A percentile compares a stretch with the other conserved stretches of the same genome.
Evolutionary conservation across 1,284 basidiomycete genomes (phyloP).

Genomic region (Cystobasidium sp.): DNA sequence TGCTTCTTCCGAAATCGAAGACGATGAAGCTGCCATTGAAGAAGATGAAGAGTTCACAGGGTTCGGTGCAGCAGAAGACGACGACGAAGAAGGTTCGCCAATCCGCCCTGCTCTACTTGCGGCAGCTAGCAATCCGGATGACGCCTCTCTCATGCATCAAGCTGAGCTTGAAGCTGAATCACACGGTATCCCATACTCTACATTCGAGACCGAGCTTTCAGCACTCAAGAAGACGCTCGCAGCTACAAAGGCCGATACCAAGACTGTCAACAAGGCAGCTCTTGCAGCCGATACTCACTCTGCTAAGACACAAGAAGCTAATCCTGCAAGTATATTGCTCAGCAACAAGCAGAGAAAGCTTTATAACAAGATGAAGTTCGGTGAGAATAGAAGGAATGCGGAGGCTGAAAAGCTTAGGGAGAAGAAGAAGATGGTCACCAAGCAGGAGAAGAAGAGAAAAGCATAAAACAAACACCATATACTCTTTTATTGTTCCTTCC

Average conservation of each 20-base stretch:
- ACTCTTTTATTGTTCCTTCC: neutral
- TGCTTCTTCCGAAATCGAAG: slow-evolving; percentile 52
- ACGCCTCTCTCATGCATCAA: slow-evolving; percentile 75
- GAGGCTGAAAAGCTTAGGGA: slow-evolving; percentile 53
- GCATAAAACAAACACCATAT: neutral
- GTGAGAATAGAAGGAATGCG: slow-evolving; percentile 72
- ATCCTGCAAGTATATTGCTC: slow-evolving; percentile 98
- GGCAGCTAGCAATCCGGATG: slow-evolving; percentile 65
- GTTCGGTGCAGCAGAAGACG: slow-evolving; percentile 54
- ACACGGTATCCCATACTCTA: slow-evolving; percentile 79
- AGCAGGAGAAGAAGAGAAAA: slow-evolving; percentile 37
- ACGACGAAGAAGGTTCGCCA: slow-evolving; percentile 54
- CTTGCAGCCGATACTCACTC: slow-evolving; percentile 52
- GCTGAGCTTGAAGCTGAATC: slow-evolving; percentile 94
- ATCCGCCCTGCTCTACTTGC: slow-evolving; percentile 61
- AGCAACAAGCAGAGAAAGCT: slow-evolving; percentile 95
- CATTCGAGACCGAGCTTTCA: slow-evolving; percentile 76
- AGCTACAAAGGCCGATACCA: slow-evolving; percentile 58
- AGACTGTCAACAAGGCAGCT: slow-evolving; percentile 45
- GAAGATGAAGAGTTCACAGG: slow-evolving; percentile 49
- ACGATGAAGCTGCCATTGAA: slow-evolving; percentile 48
- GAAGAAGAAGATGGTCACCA: slow-evolving; percentile 41
- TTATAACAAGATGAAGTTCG: slow-evolving; percentile 93
- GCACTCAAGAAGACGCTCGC: slow-evolving; percentile 63
- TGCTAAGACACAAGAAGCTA: slow-evolving; percentile 67